Base-by-base conservation (phyloP, 495 filamentous ascomycete genomes). In the Aspergillus saccharolyticus region DNA sequence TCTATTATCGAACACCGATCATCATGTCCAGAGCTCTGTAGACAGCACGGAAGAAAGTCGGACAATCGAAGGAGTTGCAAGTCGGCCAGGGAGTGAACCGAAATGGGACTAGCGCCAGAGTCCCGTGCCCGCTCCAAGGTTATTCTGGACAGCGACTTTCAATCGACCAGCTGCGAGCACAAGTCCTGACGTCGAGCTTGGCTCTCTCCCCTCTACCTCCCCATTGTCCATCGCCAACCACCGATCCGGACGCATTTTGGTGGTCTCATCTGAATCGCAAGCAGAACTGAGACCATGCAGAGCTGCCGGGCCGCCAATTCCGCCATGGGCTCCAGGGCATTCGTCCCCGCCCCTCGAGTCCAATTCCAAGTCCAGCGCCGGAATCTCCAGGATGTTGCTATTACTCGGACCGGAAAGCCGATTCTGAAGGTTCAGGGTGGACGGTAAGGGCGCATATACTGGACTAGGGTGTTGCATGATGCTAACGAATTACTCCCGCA, bases 371-470 rank as follows among this genome's bases (percentile, higher is more conserved):
- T 71, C 52, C 77, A 77, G 66, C 74, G 79, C 71, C 78, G 83
- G 61, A 73, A 70, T 64, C 72, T 94, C 58, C 86, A 88, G 66
- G 90, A 96, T 79, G 80, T 96, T 61, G 74, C 85, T 59, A 92
- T 96, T 67, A 88, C 90, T 55, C 79, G 90, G 63, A 96, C 90
- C 46, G 90, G 90, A 69, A 92, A 89, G 78, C 90, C 90, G 50
- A 85, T 96, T 57, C 75, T 94, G 67, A 85, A 90, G 70, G 74
- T 83, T 56, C 86, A 89, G 66, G 90, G 90, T 74, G 90, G 90
- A 76, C 83, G 89, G 90, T 93, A 71, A 79, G 82, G 72, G 51
- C 52, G 44, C 70, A 63, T 63, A 48, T 44, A 21, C 60, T 28
- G 47, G 30, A 28, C 42, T 42, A 7, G 48, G 56, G 21, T 14